phyloP scores from a whole-genome alignment of 78 protist genomes.

The Speleostelium caveatum region DNA sequence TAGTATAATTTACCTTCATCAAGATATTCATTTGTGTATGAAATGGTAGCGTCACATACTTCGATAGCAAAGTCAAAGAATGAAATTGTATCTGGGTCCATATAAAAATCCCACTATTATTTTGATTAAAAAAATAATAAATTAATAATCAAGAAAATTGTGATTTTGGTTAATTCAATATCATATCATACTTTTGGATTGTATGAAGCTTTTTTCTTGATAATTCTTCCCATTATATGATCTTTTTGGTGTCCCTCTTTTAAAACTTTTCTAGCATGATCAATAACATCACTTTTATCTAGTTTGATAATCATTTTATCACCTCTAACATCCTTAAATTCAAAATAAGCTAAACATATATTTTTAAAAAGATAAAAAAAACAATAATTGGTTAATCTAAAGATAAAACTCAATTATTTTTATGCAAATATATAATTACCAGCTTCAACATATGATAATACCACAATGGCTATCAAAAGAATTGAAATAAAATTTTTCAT shows the following conservation, averaged over 20 bases:
- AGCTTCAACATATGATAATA: neutral
- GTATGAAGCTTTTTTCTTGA: neutral
- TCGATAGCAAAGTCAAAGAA: neutral
- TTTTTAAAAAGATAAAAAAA: neutral
- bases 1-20: neutral
- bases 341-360: neutral
- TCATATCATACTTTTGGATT: neutral
- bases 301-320: constrained; percentile 6
- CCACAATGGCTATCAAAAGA: too few relatives aligned
- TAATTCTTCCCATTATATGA: constrained; percentile 38
- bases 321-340: neutral
- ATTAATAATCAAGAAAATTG: neutral
- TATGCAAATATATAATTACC: too few relatives aligned
- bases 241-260: neutral
- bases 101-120: neutral
- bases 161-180: neutral
- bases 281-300: neutral
- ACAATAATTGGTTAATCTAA: neutral
- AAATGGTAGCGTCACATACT: neutral
- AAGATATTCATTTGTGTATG: constrained; percentile 2
- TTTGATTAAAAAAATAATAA: too few relatives aligned
- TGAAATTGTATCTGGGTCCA: neutral
- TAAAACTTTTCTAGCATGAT: neutral
- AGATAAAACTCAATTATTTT: too few relatives aligned
- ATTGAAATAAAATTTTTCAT: neutral